Evolutionary conservation across 2,329 filamentous ascomycete genomes (phyloP), one percentile per base, ranked within the genome.

Genomic region (Dryadomyces quercivorus): DNA sequence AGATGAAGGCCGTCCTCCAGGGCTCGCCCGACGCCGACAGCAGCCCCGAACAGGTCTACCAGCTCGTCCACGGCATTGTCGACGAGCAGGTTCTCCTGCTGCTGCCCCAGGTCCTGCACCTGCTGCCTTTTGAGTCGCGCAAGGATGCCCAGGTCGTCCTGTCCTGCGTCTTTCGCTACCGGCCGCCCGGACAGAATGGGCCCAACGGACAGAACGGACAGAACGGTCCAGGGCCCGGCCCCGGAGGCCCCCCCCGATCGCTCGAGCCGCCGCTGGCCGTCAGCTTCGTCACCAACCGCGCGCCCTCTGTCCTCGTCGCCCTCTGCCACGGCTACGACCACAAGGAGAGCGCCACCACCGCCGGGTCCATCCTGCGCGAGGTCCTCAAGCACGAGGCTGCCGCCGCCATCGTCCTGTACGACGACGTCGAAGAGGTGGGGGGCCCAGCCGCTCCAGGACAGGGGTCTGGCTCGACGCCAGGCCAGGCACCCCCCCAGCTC

Each of bases 101-200:
- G 52, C 84, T 98, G 56, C 89, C 92, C 20, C 78, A 84, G 57
- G 86, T 86, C 65, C 85, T 98, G 48, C 83, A 88, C 69, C 81
- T 85, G 52, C 79, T 98, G 5, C 90, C 92, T 0, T 98, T 98
- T 73, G 93, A 98, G 73, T 88, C 91, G 42, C 85, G 92, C 64
- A 97, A 96, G 74, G 92, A 96, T 66, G 88, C 88, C 13, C 92
- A 96, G 67, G 88, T 93, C 59, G 93, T 96, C 66, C 93, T 97
- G 72, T 95, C 90, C 44, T 93, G 92, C 68, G 86, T 94, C 61
- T 89, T 96, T 67, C 88, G 91, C 60, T 96, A 93, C 75, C 87
- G 88, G 59, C 86, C 86, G 75, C 81, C 45, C 80, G 78, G 46
- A n/a, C n/a, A n/a, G n/a, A n/a, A n/a, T n/a, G n/a, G n/a, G n/a